These are phyloP conservation scores for Daldinia concentrica DNA, from an alignment of 495 filamentous ascomycete species.

Conservation along the genomic window DNA sequence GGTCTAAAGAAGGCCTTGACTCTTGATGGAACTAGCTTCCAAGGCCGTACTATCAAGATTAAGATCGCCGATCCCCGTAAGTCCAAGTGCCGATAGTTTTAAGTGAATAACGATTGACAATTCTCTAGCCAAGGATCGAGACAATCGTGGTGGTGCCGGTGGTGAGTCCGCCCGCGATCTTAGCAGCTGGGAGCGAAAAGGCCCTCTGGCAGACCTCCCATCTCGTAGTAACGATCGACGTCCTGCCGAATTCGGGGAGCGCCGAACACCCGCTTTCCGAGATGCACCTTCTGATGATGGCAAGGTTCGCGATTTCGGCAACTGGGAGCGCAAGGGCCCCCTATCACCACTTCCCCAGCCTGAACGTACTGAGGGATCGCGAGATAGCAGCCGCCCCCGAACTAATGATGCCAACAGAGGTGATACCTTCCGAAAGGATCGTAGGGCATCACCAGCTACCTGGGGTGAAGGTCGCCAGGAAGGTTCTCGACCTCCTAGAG, in stretches of 20 bases:
- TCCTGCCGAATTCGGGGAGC: constrained; percentile 54
- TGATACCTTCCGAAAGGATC: constrained; percentile 62
- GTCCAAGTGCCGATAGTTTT: constrained; percentile 17
- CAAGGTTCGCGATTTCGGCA: constrained; percentile 84
- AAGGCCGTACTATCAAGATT: constrained; percentile 86
- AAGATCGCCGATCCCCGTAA: constrained; percentile 65
- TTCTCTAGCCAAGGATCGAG: constrained; percentile 73
- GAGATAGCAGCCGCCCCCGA: constrained; percentile 75
- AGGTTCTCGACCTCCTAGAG: constrained; percentile 82
- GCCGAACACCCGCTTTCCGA: constrained; percentile 46
- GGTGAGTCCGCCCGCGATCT: constrained; percentile 67
- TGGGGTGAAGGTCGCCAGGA: constrained; percentile 89
- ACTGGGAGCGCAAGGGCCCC: constrained; percentile 96
- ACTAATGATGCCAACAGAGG: constrained; percentile 67
- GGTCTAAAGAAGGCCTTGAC: constrained; percentile 92
- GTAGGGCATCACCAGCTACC: constrained; percentile 74
- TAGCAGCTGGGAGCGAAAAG: constrained; percentile 88
- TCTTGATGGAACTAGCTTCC: constrained; percentile 78
- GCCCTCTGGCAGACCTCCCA: constrained; percentile 80
- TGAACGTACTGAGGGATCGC: constrained; percentile 61
- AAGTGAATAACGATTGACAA: constrained; percentile 38
- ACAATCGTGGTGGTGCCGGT: constrained; percentile 52
- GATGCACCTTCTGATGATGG: constrained; percentile 70
- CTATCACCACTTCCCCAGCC: constrained; percentile 73
- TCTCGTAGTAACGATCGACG: constrained; percentile 63